Evolutionary conservation across 306 rosid species (phyloP), one percentile per base, ranked within the genome.

Genomic region (Adenanthera pavonina): DNA sequence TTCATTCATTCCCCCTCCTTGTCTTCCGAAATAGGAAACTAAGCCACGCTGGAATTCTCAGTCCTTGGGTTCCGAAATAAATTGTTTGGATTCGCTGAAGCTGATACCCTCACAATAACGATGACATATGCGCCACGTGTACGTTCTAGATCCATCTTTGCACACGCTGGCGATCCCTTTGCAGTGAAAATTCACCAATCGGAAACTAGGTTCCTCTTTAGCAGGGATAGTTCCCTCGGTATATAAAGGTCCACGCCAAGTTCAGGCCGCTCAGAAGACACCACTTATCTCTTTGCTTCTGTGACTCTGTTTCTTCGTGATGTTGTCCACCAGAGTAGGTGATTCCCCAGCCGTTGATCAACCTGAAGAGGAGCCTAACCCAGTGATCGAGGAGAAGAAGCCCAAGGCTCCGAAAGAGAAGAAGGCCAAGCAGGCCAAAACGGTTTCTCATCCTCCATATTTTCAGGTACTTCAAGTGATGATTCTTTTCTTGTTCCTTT

Each of bases 391-490:
- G 73, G 94, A 91, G 88, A 90, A 62, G 81, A 92, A 87, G 54
- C 74, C 94, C 2, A 85, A 70, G 81, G 81, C 77, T 41, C 77
- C 88, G 0, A 91, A 83, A 61, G 94, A 86, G 83, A 86, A 86
- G 87, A 91, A 89, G 78, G 90, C 94, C 0, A 87, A 67, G 54
- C 83, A 89, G 76, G 49, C 87, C 13, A 94, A 92, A 83, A 66
- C 86, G 6, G 89, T 91, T 51, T 76, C 95, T 0, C 98, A 92
- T 78, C 98, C 97, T 62, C 97, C 98, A 0, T 94, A 94, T 48
- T 90, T 94, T 82, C 92, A 92, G 94, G 98, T 94, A 78, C 0
- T 47, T 35, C 4, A 8, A 48, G 25, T 14, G 13, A 69, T 7
- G 8, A 3, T 17, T 38, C 30, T 35, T 1, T 51, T 2, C 3